Evolutionary conservation across 2,329 filamentous ascomycete species (phyloP), one percentile per base, ranked within the genome.

Genomic region (Aspergillus sp.): DNA sequence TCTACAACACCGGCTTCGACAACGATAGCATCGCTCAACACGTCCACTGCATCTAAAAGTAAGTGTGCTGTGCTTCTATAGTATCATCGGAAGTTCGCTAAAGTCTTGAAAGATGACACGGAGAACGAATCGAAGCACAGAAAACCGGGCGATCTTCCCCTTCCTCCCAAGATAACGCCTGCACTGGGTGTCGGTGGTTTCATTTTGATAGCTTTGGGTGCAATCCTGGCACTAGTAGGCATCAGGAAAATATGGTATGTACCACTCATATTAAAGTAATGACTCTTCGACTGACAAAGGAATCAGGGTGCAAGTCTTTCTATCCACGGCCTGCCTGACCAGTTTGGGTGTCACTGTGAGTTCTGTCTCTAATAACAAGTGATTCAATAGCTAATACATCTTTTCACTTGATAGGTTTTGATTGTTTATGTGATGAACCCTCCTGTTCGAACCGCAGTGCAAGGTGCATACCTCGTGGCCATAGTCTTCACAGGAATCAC

Each of bases 371-470:
- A 5, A 7, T 12, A 8, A 7, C 11, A 26, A 11, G 13, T 3
- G 6, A 6, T 30, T 26, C 13, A 8, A 9, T 9, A 11, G 32
- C 43, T 46, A 7, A 45, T 29, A 7, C 38, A 34, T 31, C 4
- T 33, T 19, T 19, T 19, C 19, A 19, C 10, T 27, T 39, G n/a
- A 1, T 37, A 71, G 60, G 72, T 95, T 2, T 73, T 97, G 19
- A 88, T 96, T 43, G 67, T 95, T 36, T 96, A 96, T 62, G 84
- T 96, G 33, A 93, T 94, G 85, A 84, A 77, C 43, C 78, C 83
- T 0, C 89, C 90, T 0, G 78, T 95, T 33, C 81, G 76, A 46
- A 71, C 86, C 61, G 86, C 81, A 0, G 72, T 93, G 2, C 89
- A 96, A 66, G 91, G 89, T 27, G 91, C 82, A 28, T 96, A 93